Conservation (phyloP, 495 filamentous ascomycete genomes). For the Neurospora sp. region DNA sequence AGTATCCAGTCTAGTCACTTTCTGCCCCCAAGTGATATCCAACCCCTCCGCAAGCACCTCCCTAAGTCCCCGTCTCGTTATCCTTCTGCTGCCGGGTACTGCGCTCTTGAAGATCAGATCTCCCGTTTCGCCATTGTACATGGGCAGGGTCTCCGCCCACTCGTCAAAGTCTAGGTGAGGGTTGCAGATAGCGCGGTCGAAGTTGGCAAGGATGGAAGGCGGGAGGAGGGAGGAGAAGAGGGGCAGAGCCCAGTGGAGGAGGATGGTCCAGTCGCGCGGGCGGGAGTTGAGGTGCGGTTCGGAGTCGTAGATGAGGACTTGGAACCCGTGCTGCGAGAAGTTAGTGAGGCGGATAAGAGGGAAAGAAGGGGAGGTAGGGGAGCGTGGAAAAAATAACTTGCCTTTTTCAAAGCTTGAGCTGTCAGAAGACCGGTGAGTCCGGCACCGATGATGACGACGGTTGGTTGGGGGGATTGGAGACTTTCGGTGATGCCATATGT, state of each 20-base stretch:
- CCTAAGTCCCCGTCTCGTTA: slow-evolving; percentile 32
- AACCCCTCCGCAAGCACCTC: slow-evolving; percentile 18
- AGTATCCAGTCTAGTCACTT: slow-evolving; percentile 21
- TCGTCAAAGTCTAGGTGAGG: slow-evolving; percentile 24
- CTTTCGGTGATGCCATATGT: background rate
- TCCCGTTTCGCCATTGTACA: slow-evolving; percentile 41
- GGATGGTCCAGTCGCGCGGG: slow-evolving; percentile 48
- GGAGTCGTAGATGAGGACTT: slow-evolving; percentile 40
- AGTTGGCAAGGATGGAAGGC: slow-evolving; percentile 25
- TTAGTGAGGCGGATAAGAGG: background rate
- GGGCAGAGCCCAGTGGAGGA: slow-evolving; percentile 43
- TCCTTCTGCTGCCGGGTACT: slow-evolving; percentile 32
- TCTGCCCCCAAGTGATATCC: slow-evolving; percentile 22
- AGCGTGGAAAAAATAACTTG: background rate
- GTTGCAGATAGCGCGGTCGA: slow-evolving; percentile 29
- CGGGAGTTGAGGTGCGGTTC: slow-evolving; percentile 26
- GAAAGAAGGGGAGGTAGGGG: background rate
- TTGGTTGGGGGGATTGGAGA: background rate
- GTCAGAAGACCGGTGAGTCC: slow-evolving; percentile 39
- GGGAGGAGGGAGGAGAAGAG: slow-evolving; percentile 22
- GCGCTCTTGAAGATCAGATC: slow-evolving; percentile 28
- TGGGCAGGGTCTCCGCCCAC: slow-evolving; percentile 25
- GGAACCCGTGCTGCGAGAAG: slow-evolving; percentile 33
- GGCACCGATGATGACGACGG: slow-evolving; percentile 37
- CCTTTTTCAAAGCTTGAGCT: slow-evolving; percentile 38